phyloP scores from a whole-genome alignment of 225 moss, liverwort and hornwort genomes.

The Pseudisothecium myosuroides region DNA sequence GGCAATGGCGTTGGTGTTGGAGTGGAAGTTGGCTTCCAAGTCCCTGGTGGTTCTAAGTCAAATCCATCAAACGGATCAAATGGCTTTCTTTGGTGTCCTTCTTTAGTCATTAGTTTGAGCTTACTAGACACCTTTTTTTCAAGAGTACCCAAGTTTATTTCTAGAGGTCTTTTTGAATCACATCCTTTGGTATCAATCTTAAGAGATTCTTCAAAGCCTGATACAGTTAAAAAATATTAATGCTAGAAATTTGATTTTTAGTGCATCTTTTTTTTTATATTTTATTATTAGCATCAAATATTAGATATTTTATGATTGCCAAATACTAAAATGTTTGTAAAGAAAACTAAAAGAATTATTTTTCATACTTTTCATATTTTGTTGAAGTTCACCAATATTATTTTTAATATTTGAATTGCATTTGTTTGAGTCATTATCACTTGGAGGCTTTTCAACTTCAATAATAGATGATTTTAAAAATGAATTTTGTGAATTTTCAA shows the following conservation, averaged over 20 bases:
- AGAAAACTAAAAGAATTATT: not conserved
- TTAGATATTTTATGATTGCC: not conserved
- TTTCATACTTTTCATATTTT: not conserved
- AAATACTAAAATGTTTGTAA: not conserved
- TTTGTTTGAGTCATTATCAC: not conserved
- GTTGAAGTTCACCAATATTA: not conserved
- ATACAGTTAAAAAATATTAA: not conserved
- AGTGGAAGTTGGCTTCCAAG: not conserved
- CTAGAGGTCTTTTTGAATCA: not conserved
- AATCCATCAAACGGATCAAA: slow-evolving; percentile 28
- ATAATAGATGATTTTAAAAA: not conserved
- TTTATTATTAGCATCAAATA: not conserved
- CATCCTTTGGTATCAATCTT: not conserved
- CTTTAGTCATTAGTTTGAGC: not conserved
- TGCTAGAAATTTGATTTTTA: not conserved
- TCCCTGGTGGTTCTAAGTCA: not conserved
- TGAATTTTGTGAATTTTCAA: not conserved
- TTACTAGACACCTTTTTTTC: not conserved
- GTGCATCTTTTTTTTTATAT: not conserved
- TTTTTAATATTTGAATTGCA: not conserved
- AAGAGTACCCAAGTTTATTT: not conserved
- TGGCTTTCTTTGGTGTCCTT: not conserved
- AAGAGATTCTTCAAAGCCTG: not conserved
- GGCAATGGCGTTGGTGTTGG: not conserved
- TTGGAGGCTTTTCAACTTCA: not conserved